phyloP scores from a whole-genome alignment of 1,139 yeast species.

The Pichia kudriavzevii region DNA sequence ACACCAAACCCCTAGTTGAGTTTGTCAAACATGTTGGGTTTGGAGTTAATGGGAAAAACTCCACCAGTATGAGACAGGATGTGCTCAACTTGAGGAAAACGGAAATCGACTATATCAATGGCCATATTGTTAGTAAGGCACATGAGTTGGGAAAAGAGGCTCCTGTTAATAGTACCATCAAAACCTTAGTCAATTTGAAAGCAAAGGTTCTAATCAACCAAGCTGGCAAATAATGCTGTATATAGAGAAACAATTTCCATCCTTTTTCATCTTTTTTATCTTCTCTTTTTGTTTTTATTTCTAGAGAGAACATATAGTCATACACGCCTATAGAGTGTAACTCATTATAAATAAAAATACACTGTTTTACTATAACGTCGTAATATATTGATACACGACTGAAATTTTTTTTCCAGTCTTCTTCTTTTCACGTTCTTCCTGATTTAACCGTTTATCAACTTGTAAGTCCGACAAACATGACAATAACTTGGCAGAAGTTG shows the following conservation, averaged over 20 bases:
- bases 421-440: no score
- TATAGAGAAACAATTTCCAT: constrained; percentile 4
- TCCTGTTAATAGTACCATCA: constrained; percentile 42
- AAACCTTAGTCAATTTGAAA: constrained; percentile 34
- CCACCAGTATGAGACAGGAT: constrained; percentile 88
- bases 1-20: constrained; percentile 26
- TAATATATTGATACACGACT: no score
- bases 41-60: constrained; percentile 40
- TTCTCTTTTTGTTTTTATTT: background rate
- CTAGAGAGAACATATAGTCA: no score
- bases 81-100: constrained; percentile 51
- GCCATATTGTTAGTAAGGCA: constrained; percentile 58
- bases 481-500: constrained; percentile 10
- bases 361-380: no score
- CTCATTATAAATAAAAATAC: no score
- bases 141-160: constrained; percentile 35
- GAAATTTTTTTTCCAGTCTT: no score
- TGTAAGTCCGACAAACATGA: no score
- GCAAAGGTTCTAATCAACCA: no score
- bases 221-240: background rate
- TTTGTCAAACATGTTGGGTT: constrained; percentile 24
- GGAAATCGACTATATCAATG: constrained; percentile 78
- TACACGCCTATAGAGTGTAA: no score
- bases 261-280: background rate
- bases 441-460: no score